Evolutionary conservation across 805 yeast species (phyloP).

Genomic region (Saturnispora dispora): DNA sequence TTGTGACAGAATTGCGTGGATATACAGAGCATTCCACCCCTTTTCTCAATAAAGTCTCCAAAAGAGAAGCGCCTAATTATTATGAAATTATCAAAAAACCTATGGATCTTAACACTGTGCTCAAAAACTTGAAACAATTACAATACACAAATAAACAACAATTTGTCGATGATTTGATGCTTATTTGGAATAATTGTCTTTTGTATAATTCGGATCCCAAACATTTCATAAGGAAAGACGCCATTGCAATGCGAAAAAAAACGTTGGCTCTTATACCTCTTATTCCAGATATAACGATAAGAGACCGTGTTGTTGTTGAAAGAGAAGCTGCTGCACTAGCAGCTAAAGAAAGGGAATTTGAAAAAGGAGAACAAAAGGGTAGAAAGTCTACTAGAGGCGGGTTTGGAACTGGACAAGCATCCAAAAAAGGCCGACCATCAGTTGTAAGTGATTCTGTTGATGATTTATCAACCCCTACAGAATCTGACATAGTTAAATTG

Average conservation of each 20-base stretch:
- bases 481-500: background rate
- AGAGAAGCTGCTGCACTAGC: constrained; percentile 42
- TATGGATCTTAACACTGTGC: constrained; percentile 92
- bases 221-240: constrained; percentile 85
- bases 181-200: constrained; percentile 92
- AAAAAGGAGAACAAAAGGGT: constrained; percentile 19
- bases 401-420: constrained; percentile 22
- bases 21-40: constrained; percentile 96
- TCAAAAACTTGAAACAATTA: constrained; percentile 76
- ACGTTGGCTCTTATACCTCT: constrained; percentile 66
- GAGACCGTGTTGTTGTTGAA: constrained; percentile 66
- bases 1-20: constrained; percentile 78
- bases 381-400: constrained; percentile 27
- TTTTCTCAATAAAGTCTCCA: constrained; percentile 89
- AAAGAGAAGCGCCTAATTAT: constrained; percentile 96
- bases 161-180: constrained; percentile 90
- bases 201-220: constrained; percentile 91
- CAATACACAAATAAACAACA: constrained; percentile 79
- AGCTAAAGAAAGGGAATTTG: constrained; percentile 28
- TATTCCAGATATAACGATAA: constrained; percentile 80
- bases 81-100: constrained; percentile 84
- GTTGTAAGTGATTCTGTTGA: background rate
- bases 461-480: background rate
- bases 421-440: constrained; percentile 28
- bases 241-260: constrained; percentile 91